Conservation (phyloP, 768 basidiomycete genomes). For the Strobilomyces confusus region DNA sequence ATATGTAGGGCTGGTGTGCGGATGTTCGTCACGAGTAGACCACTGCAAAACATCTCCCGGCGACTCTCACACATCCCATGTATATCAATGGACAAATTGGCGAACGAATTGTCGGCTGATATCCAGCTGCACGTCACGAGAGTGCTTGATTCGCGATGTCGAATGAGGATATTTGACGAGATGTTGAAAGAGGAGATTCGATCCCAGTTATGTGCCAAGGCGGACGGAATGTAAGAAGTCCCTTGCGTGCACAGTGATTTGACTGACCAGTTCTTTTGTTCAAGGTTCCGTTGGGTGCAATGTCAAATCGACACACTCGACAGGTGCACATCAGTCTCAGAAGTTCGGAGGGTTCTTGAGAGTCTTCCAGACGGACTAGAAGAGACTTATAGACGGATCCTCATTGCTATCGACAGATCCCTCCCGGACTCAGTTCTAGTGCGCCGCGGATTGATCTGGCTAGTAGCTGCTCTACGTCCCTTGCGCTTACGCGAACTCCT, state of each 20-base stretch:
- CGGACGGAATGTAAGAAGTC: conserved; percentile 18
- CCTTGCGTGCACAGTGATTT: too few species aligned
- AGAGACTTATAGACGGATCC: too few species aligned
- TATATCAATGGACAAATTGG: conserved; percentile 10
- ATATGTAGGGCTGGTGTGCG: not conserved
- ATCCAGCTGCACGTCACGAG: conserved; percentile 12
- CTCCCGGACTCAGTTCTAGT: too few species aligned
- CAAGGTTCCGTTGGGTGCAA: too few species aligned
- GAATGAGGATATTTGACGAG: conserved; percentile 1
- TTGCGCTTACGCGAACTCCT: conserved; percentile 10
- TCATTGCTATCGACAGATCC: too few species aligned
- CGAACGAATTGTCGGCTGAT: not conserved
- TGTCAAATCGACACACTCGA: too few species aligned
- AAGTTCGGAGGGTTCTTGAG: too few species aligned
- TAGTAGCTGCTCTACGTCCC: conserved; percentile 13
- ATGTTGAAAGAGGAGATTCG: conserved; percentile 8
- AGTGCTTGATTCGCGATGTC: conserved; percentile 7
- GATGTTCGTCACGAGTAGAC: conserved; percentile 17
- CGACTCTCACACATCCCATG: not conserved
- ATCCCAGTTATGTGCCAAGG: conserved; percentile 2
- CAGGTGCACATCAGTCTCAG: too few species aligned
- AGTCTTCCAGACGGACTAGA: too few species aligned
- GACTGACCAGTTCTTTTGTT: too few species aligned
- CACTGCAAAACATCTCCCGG: conserved; percentile 7
- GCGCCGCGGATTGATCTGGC: conserved; percentile 11